Evolutionary conservation across 2,329 filamentous ascomycete genomes (phyloP), one percentile per base, ranked within the genome.

Genomic region (Penicillium sp.): DNA sequence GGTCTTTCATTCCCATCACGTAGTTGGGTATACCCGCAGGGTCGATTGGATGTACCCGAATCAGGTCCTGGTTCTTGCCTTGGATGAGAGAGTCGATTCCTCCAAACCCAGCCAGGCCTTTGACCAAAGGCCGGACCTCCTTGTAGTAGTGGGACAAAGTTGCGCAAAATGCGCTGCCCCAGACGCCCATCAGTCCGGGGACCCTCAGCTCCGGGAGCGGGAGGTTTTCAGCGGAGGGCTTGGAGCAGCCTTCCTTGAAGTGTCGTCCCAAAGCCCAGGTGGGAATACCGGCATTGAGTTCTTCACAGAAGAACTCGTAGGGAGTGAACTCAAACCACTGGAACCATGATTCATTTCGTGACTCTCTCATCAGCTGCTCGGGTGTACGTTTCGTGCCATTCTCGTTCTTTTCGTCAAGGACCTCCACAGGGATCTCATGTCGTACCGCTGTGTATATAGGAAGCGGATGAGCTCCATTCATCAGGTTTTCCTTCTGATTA

Each of bases 281-380:
- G 0, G 93, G 93, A 53, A 99, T 96, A 3, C 93, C 92, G 2
- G 92, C 90, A 19, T 80, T 80, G 42, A 95, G 84, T 64, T 96
- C 92, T 69, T 97, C 92, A 60, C 90, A 95, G 69, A 93, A 96
- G 66, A 96, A 86, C 67, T 97, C 92, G 64, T 95, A 96, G 0
- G 92, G 92, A 0, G 89, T 95, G 62, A 92, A 87, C 64, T 99
- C 93, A 59, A 93, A 96, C 92, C 93, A 97, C 62, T 99, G 92
- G 62, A 97, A 99, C 88, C 91, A 97, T 2, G 89, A 80, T 63
- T 95, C 87, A 52, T 78, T 72, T 46, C 70, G 72, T 3, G 78
- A 76, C 50, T 76, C 73, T 31, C 70, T 74, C 52, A 76, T 73
- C 2, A 70, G 61, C 53, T 62, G 67, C 53, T 68, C 70, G 7